Evolutionary conservation across 768 basidiomycete species (phyloP).

Genomic region (Calvatia gigantea): DNA sequence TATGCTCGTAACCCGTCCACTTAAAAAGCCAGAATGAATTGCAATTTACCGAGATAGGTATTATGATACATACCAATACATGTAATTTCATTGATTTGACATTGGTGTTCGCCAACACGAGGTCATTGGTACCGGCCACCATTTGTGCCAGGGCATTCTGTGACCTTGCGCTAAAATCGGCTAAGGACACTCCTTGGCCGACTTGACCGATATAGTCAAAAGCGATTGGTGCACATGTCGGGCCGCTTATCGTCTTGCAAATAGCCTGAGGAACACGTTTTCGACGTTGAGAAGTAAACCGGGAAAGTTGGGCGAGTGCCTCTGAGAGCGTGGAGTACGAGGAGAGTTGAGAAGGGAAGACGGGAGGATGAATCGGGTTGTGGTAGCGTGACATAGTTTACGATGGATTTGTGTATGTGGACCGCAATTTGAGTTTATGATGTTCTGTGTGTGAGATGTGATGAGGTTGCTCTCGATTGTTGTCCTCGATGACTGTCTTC

Average conservation of each 20-base stretch:
- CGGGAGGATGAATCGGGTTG: constrained; percentile 10
- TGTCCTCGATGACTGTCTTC: too few relatives aligned
- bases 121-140: constrained; percentile 14
- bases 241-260: neutral
- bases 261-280: constrained; percentile 4
- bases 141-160: constrained; percentile 11
- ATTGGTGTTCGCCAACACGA: neutral
- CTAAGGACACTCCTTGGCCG: constrained; percentile 9
- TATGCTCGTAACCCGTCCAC: constrained; percentile 14
- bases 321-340: neutral
- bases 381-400: neutral
- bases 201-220: constrained; percentile 8
- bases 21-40: constrained; percentile 11
- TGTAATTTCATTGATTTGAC: constrained; percentile 10
- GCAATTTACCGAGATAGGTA: neutral
- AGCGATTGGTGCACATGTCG: constrained; percentile 1
- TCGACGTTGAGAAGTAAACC: neutral
- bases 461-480: neutral
- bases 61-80: constrained; percentile 7
- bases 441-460: neutral
- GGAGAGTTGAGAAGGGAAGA: constrained; percentile 7
- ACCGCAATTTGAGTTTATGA: neutral
- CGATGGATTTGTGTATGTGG: neutral
- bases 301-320: neutral
- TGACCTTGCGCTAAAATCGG: constrained; percentile 4